These are phyloP conservation scores for Phytophthora pseudosyringae DNA, from an alignment of 352 stramenopile genomes.

Conservation along the genomic window DNA sequence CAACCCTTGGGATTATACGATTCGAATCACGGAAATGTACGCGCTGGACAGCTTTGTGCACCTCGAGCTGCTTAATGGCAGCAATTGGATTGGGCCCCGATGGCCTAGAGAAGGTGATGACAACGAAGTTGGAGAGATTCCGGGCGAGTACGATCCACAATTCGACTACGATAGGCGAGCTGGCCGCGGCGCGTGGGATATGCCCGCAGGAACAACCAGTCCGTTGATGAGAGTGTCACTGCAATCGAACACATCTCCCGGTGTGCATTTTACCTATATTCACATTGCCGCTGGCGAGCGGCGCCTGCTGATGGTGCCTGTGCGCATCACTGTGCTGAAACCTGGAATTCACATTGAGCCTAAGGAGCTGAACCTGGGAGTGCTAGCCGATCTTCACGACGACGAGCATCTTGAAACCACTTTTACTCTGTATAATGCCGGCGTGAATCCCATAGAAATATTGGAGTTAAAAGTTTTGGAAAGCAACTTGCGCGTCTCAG, in stretches of 20 bases:
- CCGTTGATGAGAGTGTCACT: conserved; percentile 49
- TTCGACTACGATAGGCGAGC: conserved; percentile 25
- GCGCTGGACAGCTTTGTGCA: conserved; percentile 45
- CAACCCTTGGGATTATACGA: conserved; percentile 47
- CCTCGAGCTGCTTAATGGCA: conserved; percentile 32
- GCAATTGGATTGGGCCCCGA: conserved; percentile 32
- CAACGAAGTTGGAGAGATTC: conserved; percentile 13
- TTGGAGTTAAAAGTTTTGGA: conserved; percentile 40
- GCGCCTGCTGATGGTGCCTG: conserved; percentile 40
- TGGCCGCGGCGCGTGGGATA: conserved; percentile 43
- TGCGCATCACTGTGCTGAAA: conserved; percentile 45
- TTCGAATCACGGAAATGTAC: conserved; percentile 62
- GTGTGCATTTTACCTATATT: conserved; percentile 49
- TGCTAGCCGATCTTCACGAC: conserved; percentile 37
- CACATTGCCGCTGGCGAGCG: conserved; percentile 31
- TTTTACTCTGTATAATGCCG: conserved; percentile 54
- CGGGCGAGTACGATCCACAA: conserved; percentile 29
- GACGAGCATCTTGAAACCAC: conserved; percentile 34
- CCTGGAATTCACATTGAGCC: conserved; percentile 49
- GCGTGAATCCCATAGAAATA: conserved; percentile 43
- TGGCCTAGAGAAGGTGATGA: conserved; percentile 27
- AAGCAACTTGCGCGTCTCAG: conserved; percentile 39
- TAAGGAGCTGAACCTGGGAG: conserved; percentile 39
- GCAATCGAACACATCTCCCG: conserved; percentile 13
- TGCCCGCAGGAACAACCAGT: conserved; percentile 40